Conservation (phyloP, 805 yeast genomes). For the Debaryomyces hansenii region DNA sequence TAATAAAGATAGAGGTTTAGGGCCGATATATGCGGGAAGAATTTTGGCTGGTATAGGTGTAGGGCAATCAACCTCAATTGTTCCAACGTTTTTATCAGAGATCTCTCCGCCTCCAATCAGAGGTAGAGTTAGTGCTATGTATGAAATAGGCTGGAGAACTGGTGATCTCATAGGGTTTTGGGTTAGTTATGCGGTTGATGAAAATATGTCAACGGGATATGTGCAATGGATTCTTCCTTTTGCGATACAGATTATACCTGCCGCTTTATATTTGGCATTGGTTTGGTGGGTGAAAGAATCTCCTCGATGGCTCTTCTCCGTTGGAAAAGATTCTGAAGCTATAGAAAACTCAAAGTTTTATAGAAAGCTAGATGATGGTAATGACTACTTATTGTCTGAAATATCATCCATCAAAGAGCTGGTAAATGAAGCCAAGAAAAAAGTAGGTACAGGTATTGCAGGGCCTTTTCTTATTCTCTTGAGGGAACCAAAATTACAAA, state of each 20-base stretch:
- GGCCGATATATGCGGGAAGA: slow-evolving; percentile 49
- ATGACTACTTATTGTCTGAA: no score
- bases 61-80: slow-evolving; percentile 50
- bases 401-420: no score
- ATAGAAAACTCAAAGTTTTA: no score
- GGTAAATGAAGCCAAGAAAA: slow-evolving; percentile 14
- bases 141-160: slow-evolving; percentile 51
- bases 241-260: slow-evolving; percentile 46
- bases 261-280: slow-evolving; percentile 40
- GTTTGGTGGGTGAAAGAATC: slow-evolving; percentile 43
- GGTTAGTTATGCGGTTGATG: slow-evolving; percentile 48
- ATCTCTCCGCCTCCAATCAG: slow-evolving; percentile 45
- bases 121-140: slow-evolving; percentile 46
- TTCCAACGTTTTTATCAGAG: slow-evolving; percentile 49
- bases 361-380: no score
- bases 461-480: slow-evolving; percentile 41
- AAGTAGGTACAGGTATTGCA: slow-evolving; percentile 36
- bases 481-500: slow-evolving; percentile 24
- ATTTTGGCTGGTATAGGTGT: slow-evolving; percentile 53
- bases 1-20: slow-evolving; percentile 32
- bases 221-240: slow-evolving; percentile 50
- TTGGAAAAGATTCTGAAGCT: slow-evolving; percentile 33
- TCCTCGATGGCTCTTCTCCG: slow-evolving; percentile 41
- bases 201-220: slow-evolving; percentile 24
- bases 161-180: slow-evolving; percentile 50